Evolutionary conservation across 2,329 filamentous ascomycete genomes (phyloP), one percentile per base, ranked within the genome.

Genomic region (Endothia cerciana): DNA sequence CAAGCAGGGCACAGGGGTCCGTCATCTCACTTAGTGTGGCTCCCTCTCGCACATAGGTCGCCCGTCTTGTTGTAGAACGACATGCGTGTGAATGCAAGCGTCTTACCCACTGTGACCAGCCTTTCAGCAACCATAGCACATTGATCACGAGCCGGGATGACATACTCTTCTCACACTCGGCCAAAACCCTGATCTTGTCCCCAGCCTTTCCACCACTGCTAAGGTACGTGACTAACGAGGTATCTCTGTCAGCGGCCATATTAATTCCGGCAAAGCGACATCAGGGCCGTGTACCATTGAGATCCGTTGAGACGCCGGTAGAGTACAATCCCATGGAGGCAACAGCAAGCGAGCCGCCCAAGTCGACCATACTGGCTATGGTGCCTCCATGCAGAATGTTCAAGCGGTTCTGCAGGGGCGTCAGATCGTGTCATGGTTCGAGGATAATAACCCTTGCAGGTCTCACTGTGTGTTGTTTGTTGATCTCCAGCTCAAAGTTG

Each of bases 351-450:
- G 87, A 90, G 17, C 87, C 87, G 13, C 87, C 87, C 0, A 90
- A 78, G 68, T 90, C 88, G 36, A 90, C 89, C 78, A 94, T 89
- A 74, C 88, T 91, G 3, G 91, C 91, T 36, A 94, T 88, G 0
- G 91, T 92, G 4, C 91, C 91, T 22, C 91, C 91, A 72, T 94
- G 91, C 36, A 94, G 83, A 43, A 90, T 93, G 62, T 88, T 85
- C 0, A 94, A 81, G 1, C 91, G 88, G 73, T 94, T 94, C 90
- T 93, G 40, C n/a, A 13, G 2, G 47, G 30, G 15, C 8, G 58
- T 65, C 59, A 60, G 47, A 17, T 45, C 8, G 7, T 13, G 40
- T 22, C 19, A 7, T 38, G 15, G 3, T 4, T 17, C 19, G n/a
- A n/a, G n/a, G n/a, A n/a, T n/a, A n/a, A n/a, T 47, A 40, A n/a